phyloP scores from a whole-genome alignment of 345 rosid genomes.

The Brassica cretica region DNA sequence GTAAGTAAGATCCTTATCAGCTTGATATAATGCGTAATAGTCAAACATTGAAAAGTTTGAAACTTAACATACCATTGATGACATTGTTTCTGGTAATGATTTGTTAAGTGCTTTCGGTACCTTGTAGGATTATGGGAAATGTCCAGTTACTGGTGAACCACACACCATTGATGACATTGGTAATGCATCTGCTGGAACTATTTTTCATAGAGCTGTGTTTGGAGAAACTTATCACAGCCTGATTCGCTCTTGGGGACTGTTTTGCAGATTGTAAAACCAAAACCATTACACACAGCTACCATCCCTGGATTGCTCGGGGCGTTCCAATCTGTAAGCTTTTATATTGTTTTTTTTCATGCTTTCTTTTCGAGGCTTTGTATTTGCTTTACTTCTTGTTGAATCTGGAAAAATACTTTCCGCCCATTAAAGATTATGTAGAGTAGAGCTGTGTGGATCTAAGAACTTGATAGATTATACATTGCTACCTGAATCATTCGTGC shows the following conservation, averaged over 20 bases:
- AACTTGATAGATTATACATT: background rate
- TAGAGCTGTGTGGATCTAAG: background rate
- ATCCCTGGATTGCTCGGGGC: conserved; percentile 94
- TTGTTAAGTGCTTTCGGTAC: background rate
- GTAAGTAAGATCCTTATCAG: background rate
- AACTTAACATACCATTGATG: conserved; percentile 57
- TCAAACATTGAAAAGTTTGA: background rate
- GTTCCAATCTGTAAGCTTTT: conserved; percentile 77
- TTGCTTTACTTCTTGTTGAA: conserved; percentile 2
- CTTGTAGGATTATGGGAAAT: conserved; percentile 82
- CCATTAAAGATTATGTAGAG: background rate
- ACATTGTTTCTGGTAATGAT: conserved; percentile 45
- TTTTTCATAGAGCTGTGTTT: conserved; percentile 4
- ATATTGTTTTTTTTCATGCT: background rate
- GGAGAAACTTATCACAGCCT: background rate
- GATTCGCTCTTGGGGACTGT: background rate
- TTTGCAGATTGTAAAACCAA: conserved; percentile 82
- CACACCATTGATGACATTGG: conserved; percentile 80
- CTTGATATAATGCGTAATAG: background rate
- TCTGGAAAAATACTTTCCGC: background rate
- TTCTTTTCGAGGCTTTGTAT: background rate
- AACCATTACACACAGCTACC: conserved; percentile 83
- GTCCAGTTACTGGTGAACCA: conserved; percentile 85
- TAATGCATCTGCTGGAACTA: conserved; percentile 30
- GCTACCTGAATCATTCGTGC: background rate